These are phyloP conservation scores for Gelatoporia subvermispora DNA, from an alignment of 768 basidiomycete species.

Conservation along the genomic window DNA sequence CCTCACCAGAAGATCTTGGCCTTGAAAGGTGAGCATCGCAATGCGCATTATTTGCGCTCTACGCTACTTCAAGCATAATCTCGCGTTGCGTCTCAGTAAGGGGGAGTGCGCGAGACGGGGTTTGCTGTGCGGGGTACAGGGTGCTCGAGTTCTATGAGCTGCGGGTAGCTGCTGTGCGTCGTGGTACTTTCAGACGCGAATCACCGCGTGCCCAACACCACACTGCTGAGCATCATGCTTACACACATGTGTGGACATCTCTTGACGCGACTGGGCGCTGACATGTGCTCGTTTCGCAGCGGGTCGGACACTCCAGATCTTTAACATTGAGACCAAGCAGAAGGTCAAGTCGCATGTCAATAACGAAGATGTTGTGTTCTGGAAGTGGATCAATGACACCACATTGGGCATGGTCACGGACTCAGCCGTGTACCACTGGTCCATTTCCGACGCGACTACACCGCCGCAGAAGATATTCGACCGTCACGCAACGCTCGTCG, in stretches of 20 bases:
- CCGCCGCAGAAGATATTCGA: constrained; percentile 93
- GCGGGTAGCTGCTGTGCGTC: no score
- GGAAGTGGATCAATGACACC: constrained; percentile 95
- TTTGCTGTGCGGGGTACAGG: no score
- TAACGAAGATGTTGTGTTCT: constrained; percentile 93
- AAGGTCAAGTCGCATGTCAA: constrained; percentile 96
- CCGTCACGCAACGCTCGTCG: constrained; percentile 89
- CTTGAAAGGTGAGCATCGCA: constrained; percentile 62
- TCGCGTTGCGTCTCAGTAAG: no score
- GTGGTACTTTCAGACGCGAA: no score
- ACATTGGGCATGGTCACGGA: constrained; percentile 96
- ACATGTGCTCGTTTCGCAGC: constrained; percentile 41
- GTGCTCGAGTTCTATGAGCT: no score
- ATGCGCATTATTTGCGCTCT: neutral
- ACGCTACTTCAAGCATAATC: neutral
- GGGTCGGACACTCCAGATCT: constrained; percentile 90
- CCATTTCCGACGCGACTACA: constrained; percentile 67
- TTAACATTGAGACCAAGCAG: constrained; percentile 96
- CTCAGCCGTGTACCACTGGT: constrained; percentile 89
- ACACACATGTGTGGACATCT: no score
- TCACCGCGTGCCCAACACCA: no score
- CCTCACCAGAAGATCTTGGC: constrained; percentile 95
- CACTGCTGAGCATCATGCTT: no score
- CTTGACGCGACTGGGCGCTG: no score
- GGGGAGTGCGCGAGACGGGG: no score